Base-by-base conservation (phyloP, 495 filamentous ascomycete genomes). In the Talaromyces liani region DNA sequence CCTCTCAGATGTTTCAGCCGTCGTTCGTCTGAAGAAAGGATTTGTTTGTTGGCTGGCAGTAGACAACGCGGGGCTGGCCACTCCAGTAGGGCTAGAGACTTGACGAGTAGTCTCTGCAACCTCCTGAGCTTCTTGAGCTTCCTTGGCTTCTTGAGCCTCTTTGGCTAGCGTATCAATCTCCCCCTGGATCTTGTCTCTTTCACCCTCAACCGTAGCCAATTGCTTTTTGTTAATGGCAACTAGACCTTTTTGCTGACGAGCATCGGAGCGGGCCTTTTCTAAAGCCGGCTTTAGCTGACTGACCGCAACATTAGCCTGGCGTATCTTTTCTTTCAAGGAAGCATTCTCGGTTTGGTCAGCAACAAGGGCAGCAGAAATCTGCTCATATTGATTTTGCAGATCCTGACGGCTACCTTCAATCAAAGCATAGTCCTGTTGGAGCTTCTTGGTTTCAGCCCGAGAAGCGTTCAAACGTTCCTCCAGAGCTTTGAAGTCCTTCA, bases 221-320 rank as follows among this genome's bases (percentile, higher is more conserved):
- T 98, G 94, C 77, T 98, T 98, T 78, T 95, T 97, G 77, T 95
- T 96, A 75, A 98, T 98, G 4, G 95, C 91, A 53, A 95, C 94
- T 51, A 97, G 75, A 9, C 94, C 94, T 74, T 95, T 97, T 75
- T 97, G 92, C 71, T 97, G 94, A 22, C 94, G 86, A 45, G 92
- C 91, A 66, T 94, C 91, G 10, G 86, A 89, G 70, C 91, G 88
- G 60, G 95, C 80, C 77, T 96, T 96, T 67, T 98, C 94, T 58
- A 98, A 81, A 58, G 92, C 86, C 7, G 91, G 92, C 73, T 90
- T 92, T 33, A 98, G 78, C 75, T 90, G 87, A 34, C 83, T 79
- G 66, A 96, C 89, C 68, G 93, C 91, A 9, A 83, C 81, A 72
- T 96, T 98, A 16, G 91, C 80, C 29, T 85, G 78, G 25, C 89